Evolutionary conservation across 306 rosid genomes (phyloP).

Genomic region (Neltuma alba): DNA sequence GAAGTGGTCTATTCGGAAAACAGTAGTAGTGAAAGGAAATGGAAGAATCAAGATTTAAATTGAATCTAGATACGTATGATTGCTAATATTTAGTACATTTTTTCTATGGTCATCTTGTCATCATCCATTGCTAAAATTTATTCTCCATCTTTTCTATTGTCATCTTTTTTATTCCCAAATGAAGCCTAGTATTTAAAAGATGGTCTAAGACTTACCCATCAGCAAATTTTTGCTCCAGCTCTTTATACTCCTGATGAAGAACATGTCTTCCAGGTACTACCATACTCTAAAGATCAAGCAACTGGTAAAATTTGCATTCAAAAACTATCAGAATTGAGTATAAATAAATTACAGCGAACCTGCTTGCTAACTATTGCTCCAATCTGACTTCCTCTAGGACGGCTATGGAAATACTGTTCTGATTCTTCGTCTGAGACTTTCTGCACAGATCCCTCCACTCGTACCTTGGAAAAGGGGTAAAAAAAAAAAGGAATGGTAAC

Average conservation of each 20-base stretch:
- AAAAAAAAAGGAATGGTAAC: slow-evolving; percentile 20
- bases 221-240: slow-evolving; percentile 72
- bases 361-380: slow-evolving; percentile 98
- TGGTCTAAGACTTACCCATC: slow-evolving; percentile 71
- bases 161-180: not conserved
- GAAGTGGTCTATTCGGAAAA: not conserved
- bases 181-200: slow-evolving; percentile 1
- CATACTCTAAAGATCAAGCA: slow-evolving; percentile 65
- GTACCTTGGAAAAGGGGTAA: slow-evolving; percentile 62
- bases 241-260: slow-evolving; percentile 66
- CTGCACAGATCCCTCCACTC: slow-evolving; percentile 89
- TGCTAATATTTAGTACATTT: not conserved
- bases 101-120: too few relatives aligned
- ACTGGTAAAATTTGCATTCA: slow-evolving; percentile 7
- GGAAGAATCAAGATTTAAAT: not conserved
- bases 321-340: slow-evolving; percentile 4
- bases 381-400: slow-evolving; percentile 96
- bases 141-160: not conserved
- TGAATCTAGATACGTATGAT: not conserved
- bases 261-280: slow-evolving; percentile 86
- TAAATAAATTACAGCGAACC: slow-evolving; percentile 49
- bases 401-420: slow-evolving; percentile 89
- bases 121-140: not conserved
- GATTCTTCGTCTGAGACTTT: slow-evolving; percentile 91
- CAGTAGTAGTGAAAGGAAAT: not conserved